Base-by-base conservation (phyloP, 768 basidiomycete genomes). In the Termitomyces sp. region DNA sequence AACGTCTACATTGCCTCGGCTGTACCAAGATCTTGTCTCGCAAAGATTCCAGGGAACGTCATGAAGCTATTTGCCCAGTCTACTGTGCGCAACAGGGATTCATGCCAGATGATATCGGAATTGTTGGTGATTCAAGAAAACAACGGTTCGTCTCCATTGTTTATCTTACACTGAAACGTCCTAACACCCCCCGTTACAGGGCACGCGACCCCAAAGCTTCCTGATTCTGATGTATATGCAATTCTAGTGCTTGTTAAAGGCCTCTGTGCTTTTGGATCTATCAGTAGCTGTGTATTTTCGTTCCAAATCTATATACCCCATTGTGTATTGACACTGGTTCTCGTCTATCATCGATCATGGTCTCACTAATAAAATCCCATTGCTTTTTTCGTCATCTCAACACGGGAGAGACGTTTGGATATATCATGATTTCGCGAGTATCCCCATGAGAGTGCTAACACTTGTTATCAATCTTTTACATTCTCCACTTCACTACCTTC, bases 11-110 rank as follows among this genome's bases (percentile, higher is more conserved):
- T 22, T 61, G 60, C 46, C 54, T 58, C 2, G 57, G 57, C 22
- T 62, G 60, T 43, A 47, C 47, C 18, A 61, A 61, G 46, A 58
- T 61, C 3, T n/a, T 62, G 41, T 54, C 60, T 11, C 57, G 60
- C 10, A 62, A 58, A 20, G 60, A 62, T 44, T 58, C 60, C 5
- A 52, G 57, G 14, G 51, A 62, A n/a, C 57, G 57, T 22, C 60
- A 62, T 26, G 57, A 61, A 48, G 48, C 52, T 9, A 35, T 58
- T 30, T 61, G 57, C 10, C 53, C 54, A 18, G 30, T 50, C 5
- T 58, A 52, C 28, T 58, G 57, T 20, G 43, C 46, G 11, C 30
- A 60, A 43, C 52, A 4, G 22, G 40, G 41, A 11, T 14, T n/a
- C 1, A 9, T 47, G 1, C 51, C 52, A 2, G 54, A 33, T 24